Base-by-base conservation (phyloP, 1,284 basidiomycete species). In the Cystobasidium slooffiae region DNA sequence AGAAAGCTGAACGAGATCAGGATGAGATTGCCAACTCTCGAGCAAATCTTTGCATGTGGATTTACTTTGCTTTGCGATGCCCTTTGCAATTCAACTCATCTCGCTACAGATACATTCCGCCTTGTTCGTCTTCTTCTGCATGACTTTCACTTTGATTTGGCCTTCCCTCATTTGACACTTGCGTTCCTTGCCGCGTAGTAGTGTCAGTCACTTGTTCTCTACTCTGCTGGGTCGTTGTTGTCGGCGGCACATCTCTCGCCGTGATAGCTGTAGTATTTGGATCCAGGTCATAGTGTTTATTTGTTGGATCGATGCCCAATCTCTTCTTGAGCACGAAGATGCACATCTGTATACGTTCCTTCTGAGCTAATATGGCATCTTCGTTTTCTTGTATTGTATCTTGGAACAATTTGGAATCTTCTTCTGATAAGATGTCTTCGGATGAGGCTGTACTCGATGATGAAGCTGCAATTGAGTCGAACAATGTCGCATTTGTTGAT, bases 181-280 rank as follows among this genome's bases (percentile, higher is more conserved):
- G 9, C 58, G 14, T 56, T 16, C 9, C 53, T 37, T 12, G 22
- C 14, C 31, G 12, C 9, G n/a, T 47, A 1, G 41, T 24, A 14
- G 5, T 20, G 8, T 9, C 1, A 12, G n/a, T 6, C 20, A 7
- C 24, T 53, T 22, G 8, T 24, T 39, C 0, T 20, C 44, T 6
- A 18, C 41, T 49, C 31, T 47, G 24, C 22, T 51, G 49, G 20
- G 37, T 43, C 9, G 64, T n/a, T 55, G 62, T 31, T 6, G 8
- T 9, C 31, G 64, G 64, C 14, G 61, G 7, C 18, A 51, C 9
- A 49, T 63, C 61, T 24, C 47, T 55, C 6, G 64, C 64, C 24
- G 69, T 72, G n/a, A 72, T 64, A 55, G 59, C 61, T n/a, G 69
- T 72, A 37, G 69, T 72, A 44, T 72, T 58, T 14, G 46, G 69